These are phyloP conservation scores for Platismatia glauca DNA, from an alignment of 495 filamentous ascomycete genomes.

Conservation along the genomic window DNA sequence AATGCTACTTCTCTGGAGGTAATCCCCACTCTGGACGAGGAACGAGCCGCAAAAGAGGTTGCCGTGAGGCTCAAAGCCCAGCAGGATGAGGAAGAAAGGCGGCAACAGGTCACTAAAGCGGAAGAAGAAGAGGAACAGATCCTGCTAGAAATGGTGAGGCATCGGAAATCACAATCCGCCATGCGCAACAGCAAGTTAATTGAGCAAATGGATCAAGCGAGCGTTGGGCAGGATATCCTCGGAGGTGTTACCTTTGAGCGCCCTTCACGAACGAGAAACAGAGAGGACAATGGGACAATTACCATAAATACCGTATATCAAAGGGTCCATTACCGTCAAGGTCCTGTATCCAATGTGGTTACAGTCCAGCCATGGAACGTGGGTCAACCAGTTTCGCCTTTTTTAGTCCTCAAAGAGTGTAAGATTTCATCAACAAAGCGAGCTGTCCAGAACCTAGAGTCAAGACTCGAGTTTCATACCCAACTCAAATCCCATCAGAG, in stretches of 20 bases:
- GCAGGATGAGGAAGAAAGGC: constrained; percentile 25
- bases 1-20: constrained; percentile 62
- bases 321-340: constrained; percentile 49
- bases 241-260: constrained; percentile 62
- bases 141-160: constrained; percentile 63
- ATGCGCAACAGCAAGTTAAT: constrained; percentile 31
- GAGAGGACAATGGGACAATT: constrained; percentile 45
- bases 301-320: constrained; percentile 57
- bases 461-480: constrained; percentile 61
- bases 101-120: constrained; percentile 39
- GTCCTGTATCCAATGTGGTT: constrained; percentile 28
- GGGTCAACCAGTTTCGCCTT: constrained; percentile 30
- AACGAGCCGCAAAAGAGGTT: constrained; percentile 60
- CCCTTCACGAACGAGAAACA: constrained; percentile 46
- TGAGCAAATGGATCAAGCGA: neutral
- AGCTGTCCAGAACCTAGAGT: constrained; percentile 56
- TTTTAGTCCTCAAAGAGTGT: constrained; percentile 63
- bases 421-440: constrained; percentile 57
- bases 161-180: constrained; percentile 41
- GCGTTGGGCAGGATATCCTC: constrained; percentile 30
- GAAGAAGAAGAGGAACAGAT: constrained; percentile 64
- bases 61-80: constrained; percentile 40
- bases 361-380: constrained; percentile 14
- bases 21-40: constrained; percentile 81
- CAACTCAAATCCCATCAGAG: constrained; percentile 62